Evolutionary conservation across 805 yeast genomes (phyloP).

Genomic region (Tetrapisispora taiwanensis): DNA sequence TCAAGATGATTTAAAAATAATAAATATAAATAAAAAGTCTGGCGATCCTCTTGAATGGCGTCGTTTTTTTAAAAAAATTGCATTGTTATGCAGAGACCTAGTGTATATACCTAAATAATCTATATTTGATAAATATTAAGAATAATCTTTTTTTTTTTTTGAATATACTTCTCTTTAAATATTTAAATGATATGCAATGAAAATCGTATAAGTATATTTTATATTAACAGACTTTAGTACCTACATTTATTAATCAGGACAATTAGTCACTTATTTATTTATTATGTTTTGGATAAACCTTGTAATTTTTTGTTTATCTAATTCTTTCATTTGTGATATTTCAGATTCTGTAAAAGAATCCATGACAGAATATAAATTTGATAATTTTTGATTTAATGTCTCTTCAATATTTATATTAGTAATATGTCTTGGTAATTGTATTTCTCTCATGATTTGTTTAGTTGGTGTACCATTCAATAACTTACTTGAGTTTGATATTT

Average conservation of each 20-base stretch:
- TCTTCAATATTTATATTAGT: background rate
- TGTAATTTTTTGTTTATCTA: background rate
- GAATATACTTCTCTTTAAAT: too few species aligned
- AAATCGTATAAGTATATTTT: too few species aligned
- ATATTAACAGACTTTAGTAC: too few species aligned
- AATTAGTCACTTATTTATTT: background rate
- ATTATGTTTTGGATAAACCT: background rate
- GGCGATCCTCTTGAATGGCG: conserved; percentile 75
- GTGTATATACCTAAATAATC: conserved; percentile 33
- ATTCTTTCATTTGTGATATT: background rate
- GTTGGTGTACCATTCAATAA: background rate
- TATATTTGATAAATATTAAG: background rate
- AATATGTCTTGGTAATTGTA: background rate
- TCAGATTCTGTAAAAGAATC: background rate
- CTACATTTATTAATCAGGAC: too few species aligned
- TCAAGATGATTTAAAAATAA: conserved; percentile 35
- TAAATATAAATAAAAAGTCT: conserved; percentile 44
- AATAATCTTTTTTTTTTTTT: background rate
- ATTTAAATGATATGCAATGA: too few species aligned
- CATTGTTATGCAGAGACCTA: conserved; percentile 47
- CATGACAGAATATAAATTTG: background rate
- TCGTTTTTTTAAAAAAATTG: conserved; percentile 47
- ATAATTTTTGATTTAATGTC: background rate
- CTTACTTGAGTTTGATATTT: background rate
- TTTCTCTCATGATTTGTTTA: background rate